A percentile compares a stretch with the other conserved stretches of the same genome.
Evolutionary conservation across 2,329 filamentous ascomycete species (phyloP).

Genomic region (Teratosphaeria pseudoeucalypti): DNA sequence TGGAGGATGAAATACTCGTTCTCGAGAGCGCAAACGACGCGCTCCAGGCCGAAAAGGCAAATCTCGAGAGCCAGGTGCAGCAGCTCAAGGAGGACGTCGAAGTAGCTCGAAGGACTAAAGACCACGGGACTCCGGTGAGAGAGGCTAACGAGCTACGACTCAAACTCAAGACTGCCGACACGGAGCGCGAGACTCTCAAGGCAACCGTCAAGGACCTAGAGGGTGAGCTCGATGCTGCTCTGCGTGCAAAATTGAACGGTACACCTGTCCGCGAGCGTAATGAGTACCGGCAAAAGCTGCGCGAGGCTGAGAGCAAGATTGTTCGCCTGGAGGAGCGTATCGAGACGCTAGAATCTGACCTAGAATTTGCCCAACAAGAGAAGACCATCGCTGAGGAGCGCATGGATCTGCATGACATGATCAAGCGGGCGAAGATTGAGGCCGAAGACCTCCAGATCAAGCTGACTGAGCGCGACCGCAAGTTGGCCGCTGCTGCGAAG

Average conservation of each 20-base stretch:
- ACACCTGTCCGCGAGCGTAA: conserved; percentile 25
- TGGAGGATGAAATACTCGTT: conserved; percentile 43
- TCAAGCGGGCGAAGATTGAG: conserved; percentile 50
- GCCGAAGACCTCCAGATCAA: conserved; percentile 53
- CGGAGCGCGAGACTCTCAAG: conserved; percentile 23
- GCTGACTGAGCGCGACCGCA: conserved; percentile 57
- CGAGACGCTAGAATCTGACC: conserved; percentile 46
- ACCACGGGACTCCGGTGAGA: conserved; percentile 24
- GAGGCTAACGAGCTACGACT: conserved; percentile 26
- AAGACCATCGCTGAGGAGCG: conserved; percentile 44
- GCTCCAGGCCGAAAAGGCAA: conserved; percentile 39
- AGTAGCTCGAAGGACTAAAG: conserved; percentile 27
- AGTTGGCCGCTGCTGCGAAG: conserved; percentile 47
- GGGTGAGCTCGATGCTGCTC: conserved; percentile 1
- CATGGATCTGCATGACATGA: conserved; percentile 49
- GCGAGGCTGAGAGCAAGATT: conserved; percentile 26
- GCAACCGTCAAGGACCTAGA: conserved; percentile 26
- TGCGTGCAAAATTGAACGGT: conserved; percentile 12
- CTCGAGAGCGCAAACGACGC: conserved; percentile 35
- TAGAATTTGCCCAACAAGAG: conserved; percentile 46
- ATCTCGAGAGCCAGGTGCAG: conserved; percentile 49
- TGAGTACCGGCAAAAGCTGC: conserved; percentile 23
- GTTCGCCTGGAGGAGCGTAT: conserved; percentile 42
- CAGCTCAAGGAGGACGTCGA: conserved; percentile 27
- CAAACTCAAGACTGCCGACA: conserved; percentile 21